phyloP scores from a whole-genome alignment of 2,329 filamentous ascomycete genomes.

The Rhexocercosporidium sp. region DNA sequence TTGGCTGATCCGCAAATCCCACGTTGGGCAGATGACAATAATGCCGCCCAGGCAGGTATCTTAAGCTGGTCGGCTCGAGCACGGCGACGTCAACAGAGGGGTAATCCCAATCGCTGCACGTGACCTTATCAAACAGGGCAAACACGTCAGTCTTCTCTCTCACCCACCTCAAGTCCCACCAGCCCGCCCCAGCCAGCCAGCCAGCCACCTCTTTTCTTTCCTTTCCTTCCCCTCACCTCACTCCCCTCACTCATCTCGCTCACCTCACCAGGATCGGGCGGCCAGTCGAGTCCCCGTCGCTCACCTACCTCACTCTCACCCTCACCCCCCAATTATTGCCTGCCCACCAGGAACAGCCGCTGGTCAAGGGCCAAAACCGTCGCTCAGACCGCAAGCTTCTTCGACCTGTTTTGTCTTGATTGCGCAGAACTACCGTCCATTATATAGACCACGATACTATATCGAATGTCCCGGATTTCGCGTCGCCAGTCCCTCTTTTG shows the following conservation, averaged over 20 bases:
- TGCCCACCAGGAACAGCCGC: constrained; percentile 29
- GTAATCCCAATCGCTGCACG: neutral
- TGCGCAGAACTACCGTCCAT: neutral
- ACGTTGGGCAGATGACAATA: neutral
- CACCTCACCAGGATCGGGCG: neutral
- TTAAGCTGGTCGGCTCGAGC: neutral
- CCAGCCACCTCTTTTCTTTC: neutral
- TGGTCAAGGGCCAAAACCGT: constrained; percentile 14
- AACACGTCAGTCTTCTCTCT: neutral
- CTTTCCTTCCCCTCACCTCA: neutral
- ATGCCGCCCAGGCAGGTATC: no score
- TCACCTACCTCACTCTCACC: neutral
- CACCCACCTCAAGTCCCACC: no score
- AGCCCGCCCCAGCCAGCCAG: neutral
- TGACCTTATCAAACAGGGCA: neutral
- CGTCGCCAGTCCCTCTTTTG: constrained; percentile 18
- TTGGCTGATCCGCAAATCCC: neutral
- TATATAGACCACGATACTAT: constrained; percentile 9
- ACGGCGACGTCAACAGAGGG: neutral
- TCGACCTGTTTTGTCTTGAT: neutral
- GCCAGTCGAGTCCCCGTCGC: neutral
- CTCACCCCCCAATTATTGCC: no score
- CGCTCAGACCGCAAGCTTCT: neutral
- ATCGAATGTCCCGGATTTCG: constrained; percentile 3
- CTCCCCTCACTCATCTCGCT: neutral